Percentiles rank a stretch among this genome's conserved stretches.
Evolutionary conservation across 2,329 filamentous ascomycete genomes (phyloP).

Genomic region (Cladophialophora immunda): DNA sequence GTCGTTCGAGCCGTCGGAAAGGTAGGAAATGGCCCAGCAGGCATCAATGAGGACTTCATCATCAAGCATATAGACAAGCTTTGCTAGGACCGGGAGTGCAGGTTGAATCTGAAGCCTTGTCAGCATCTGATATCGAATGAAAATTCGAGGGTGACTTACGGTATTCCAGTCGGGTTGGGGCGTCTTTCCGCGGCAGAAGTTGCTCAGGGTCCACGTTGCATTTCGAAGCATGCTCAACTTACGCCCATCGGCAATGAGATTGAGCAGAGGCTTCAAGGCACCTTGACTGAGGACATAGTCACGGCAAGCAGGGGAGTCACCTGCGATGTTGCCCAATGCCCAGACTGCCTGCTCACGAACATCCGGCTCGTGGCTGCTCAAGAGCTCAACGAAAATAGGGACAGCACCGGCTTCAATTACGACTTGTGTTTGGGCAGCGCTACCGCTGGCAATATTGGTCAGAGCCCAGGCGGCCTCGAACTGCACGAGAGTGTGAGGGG

Average conservation of each 20-base stretch:
- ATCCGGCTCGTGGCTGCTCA: slow-evolving; percentile 95
- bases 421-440: slow-evolving; percentile 95
- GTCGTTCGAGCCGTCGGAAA: slow-evolving; percentile 97
- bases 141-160: slow-evolving; percentile 63
- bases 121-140: slow-evolving; percentile 37
- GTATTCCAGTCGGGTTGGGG: slow-evolving; percentile 98
- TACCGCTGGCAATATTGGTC: slow-evolving; percentile 98
- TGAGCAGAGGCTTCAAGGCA: slow-evolving; percentile 87
- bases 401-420: slow-evolving; percentile 98
- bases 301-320: slow-evolving; percentile 95
- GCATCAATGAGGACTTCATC: slow-evolving; percentile 98
- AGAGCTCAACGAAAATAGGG: slow-evolving; percentile 96
- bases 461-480: slow-evolving; percentile 99
- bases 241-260: slow-evolving; percentile 92
- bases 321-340: slow-evolving; percentile 98
- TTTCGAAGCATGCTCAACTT: slow-evolving; percentile 99
- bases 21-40: slow-evolving; percentile 99
- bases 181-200: slow-evolving; percentile 99
- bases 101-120: slow-evolving; percentile 77
- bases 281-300: slow-evolving; percentile 94
- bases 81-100: slow-evolving; percentile 91
- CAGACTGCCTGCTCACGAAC: slow-evolving; percentile 98
- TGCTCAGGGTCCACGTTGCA: slow-evolving; percentile 98
- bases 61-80: slow-evolving; percentile 97
- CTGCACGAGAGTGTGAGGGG: slow-evolving; percentile 96